Base-by-base conservation (phyloP, 2,329 filamentous ascomycete species). In the Trichoderma arundinaceum region DNA sequence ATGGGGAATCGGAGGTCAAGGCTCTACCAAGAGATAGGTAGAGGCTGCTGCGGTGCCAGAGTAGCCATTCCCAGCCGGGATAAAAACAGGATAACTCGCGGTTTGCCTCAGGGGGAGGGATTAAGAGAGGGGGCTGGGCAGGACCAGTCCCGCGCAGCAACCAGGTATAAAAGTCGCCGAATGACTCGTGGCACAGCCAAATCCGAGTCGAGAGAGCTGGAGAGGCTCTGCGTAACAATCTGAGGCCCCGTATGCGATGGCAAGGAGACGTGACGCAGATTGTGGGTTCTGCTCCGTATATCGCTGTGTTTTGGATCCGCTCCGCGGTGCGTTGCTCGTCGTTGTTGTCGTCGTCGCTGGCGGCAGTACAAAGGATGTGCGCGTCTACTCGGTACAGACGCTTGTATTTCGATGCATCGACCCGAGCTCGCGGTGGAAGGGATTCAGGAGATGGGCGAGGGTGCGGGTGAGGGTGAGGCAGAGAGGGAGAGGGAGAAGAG, bases 61-160 rank as follows among this genome's bases (percentile, higher is more conserved):
- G 58, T 19, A 64, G 68, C 68, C 68, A 69, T 69, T 64, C 67
- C 68, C 58, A 17, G 49, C 35, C 41, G 28, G 22, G 43, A 46
- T 38, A 28, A 38, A 51, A 35, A n/a, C 3, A 35, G 19, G 43
- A 38, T 49, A 17, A 28, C 9, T 49, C 43, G 43, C 32, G 61
- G 17, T 46, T 17, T 33, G 32, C 44, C 51, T 64, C 52, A 48
- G 41, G 39, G 51, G 48, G 49, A 54, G 59, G 39, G 59, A 53
- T 46, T 15, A 61, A 35, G 28, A 35, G 28, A 46, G 17, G 19
- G n/a, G 22, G 48, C 48, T 62, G 38, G 48, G 49, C 59, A 63
- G 49, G 41, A 54, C 60, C 60, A 15, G 60, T 63, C 49, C 60
- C 32, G 49, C 60, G 39, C 60, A 33, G 22, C 28, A 52, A 17